Conservation (phyloP, 495 filamentous ascomycete genomes). For the Daldinia concentrica region DNA sequence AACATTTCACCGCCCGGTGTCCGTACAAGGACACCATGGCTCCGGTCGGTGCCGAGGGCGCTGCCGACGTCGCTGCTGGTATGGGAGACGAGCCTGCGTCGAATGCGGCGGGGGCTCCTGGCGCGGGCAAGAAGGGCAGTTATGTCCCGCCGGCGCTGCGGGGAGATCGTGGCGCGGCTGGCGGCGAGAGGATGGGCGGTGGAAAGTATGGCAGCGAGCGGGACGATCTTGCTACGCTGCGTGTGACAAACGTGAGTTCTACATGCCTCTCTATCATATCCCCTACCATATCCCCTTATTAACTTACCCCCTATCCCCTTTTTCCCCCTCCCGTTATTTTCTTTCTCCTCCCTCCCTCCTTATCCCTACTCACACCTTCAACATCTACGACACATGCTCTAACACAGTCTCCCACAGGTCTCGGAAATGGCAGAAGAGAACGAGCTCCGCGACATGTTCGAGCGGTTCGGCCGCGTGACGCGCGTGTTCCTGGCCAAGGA, state of each 20-base stretch:
- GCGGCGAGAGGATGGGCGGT: slow-evolving; percentile 88
- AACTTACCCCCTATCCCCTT: background rate
- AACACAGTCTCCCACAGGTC: slow-evolving; percentile 64
- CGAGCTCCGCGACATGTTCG: slow-evolving; percentile 96
- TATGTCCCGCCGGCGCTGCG: slow-evolving; percentile 95
- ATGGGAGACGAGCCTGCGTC: slow-evolving; percentile 60
- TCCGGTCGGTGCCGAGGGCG: slow-evolving; percentile 62
- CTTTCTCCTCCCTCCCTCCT: background rate
- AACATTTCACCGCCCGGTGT: slow-evolving; percentile 97
- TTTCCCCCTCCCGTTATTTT: background rate
- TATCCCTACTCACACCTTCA: background rate
- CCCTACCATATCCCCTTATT: too few relatives aligned
- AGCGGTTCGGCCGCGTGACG: slow-evolving; percentile 94
- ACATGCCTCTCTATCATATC: background rate
- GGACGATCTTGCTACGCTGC: slow-evolving; percentile 93
- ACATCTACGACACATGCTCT: slow-evolving; percentile 1
- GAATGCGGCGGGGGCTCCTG: slow-evolving; percentile 48
- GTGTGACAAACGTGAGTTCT: slow-evolving; percentile 91
- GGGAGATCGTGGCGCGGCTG: slow-evolving; percentile 67
- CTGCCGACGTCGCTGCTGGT: slow-evolving; percentile 63
- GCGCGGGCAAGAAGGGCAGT: slow-evolving; percentile 72
- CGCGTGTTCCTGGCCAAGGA: slow-evolving; percentile 98
- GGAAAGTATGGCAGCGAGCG: slow-evolving; percentile 84
- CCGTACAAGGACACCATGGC: slow-evolving; percentile 74
- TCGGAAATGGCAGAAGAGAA: slow-evolving; percentile 96